phyloP scores from a whole-genome alignment of 345 rosid genomes.

The Trapa incisa region DNA sequence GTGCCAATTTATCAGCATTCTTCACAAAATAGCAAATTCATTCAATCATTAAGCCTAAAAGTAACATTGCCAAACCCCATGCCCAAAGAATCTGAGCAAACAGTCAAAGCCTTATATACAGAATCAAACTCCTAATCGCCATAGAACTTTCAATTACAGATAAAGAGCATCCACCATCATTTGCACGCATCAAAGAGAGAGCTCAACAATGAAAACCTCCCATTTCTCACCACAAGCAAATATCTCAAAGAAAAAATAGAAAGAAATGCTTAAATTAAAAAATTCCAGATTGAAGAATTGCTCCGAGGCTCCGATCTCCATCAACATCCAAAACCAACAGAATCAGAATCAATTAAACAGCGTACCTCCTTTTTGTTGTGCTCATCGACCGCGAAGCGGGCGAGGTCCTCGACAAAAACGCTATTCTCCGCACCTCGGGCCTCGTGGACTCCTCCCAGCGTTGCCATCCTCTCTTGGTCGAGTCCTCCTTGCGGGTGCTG shows the following conservation, averaged over 20 bases:
- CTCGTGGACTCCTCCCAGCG: conserved; percentile 53
- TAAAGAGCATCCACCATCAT: neutral
- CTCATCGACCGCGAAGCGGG: conserved; percentile 82
- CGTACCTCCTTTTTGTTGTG: conserved; percentile 79
- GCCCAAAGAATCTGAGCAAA: neutral
- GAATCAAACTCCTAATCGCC: neutral
- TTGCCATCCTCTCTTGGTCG: conserved; percentile 27
- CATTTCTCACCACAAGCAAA: neutral
- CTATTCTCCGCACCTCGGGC: conserved; percentile 46
- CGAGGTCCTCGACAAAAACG: conserved; percentile 52
- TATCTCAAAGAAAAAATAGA: neutral
- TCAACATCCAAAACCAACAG: neutral
- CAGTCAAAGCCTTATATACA: neutral
- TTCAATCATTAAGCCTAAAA: neutral
- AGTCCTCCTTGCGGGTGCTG: neutral
- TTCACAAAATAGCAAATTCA: neutral
- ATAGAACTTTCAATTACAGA: neutral
- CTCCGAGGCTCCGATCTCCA: neutral
- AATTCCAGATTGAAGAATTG: neutral
- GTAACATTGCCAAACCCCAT: neutral
- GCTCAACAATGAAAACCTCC: neutral
- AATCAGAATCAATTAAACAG: neutral
- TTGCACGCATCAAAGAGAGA: neutral
- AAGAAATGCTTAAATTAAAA: too few relatives aligned
- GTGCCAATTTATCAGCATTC: neutral